Evolutionary conservation across 2,329 filamentous ascomycete genomes (phyloP), one percentile per base, ranked within the genome.

Genomic region (Tolypocladium paradoxum): DNA sequence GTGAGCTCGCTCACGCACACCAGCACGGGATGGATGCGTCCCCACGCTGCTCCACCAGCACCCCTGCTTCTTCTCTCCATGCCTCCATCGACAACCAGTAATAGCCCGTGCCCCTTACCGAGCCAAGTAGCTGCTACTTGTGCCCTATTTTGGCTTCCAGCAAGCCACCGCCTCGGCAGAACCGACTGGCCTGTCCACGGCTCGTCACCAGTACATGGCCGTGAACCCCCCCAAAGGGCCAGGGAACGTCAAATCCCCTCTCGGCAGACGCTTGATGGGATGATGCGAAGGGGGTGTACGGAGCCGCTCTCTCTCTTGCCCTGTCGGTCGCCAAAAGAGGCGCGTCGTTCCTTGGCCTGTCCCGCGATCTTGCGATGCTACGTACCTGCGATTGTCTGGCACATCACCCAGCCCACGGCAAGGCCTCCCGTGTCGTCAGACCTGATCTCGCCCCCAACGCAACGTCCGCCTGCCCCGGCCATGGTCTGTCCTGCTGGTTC

Each of bases 241-340:
- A 36, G 49, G 53, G 49, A 52, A 49, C 47, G 33, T 37, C 40
- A 45, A 35, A 36, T 53, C 45, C 36, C 48, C 61, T 61, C 63
- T 65, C 64, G 64, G 64, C 65, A 66, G 63, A 66, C 63, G 62
- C 60, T 64, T 55, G 61, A 60, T 60, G 61, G 62, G 62, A 45
- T 46, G 38, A 51, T 45, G 50, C 24, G 20, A 45, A 20, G 50
- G 50, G 50, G 16, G 48, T 50, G 35, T 40, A 48, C 47, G 31
- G 47, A 48, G 31, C 29, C 47, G 33, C 47, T 43, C 48, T 45
- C 47, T 43, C 48, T 45, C 40, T 29, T 12, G 43, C 43, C 43
- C 43, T 46, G 43, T 46, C 43, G 24, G 38, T 38, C 46, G 35
- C 50, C 37, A 48, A 49, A 54, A 46, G 51, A 50, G 38, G 31